A percentile compares a stretch with the other conserved stretches of the same genome.
These are phyloP conservation scores for Arthrocladium fulminans DNA, from an alignment of 2,329 filamentous ascomycete species.

Conservation along the genomic window DNA sequence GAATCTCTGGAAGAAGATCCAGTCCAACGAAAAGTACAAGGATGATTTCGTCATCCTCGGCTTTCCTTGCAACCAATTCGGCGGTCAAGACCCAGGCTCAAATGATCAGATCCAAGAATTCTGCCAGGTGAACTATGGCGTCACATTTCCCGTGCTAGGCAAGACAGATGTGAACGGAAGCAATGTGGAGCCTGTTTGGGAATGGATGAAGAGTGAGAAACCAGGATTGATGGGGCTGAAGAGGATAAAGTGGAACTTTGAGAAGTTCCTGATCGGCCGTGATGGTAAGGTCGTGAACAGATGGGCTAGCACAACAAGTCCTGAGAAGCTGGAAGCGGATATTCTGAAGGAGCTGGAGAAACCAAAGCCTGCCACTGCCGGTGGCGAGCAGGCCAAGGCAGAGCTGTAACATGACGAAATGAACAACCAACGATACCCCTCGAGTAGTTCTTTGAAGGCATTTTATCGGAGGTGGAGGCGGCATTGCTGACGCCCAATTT, in stretches of 20 bases:
- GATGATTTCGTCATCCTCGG: slow-evolving; percentile 80
- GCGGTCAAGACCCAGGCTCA: slow-evolving; percentile 74
- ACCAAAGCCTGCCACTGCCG: slow-evolving; percentile 35
- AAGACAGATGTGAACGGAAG: slow-evolving; percentile 94
- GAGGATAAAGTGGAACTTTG: slow-evolving; percentile 97
- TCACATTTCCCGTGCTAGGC: slow-evolving; percentile 79
- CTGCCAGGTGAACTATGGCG: slow-evolving; percentile 91
- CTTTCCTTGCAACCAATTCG: slow-evolving; percentile 99
- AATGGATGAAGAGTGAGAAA: slow-evolving; percentile 63
- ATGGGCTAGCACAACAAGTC: slow-evolving; percentile 84
- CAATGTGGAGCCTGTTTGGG: slow-evolving; percentile 66
- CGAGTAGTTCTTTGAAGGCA: too few relatives aligned
- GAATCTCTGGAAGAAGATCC: slow-evolving; percentile 71
- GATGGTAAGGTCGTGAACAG: slow-evolving; percentile 78
- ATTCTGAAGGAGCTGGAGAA: slow-evolving; percentile 67
- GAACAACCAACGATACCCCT: neutral
- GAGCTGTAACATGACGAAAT: slow-evolving; percentile 7
- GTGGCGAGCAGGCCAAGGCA: too few relatives aligned
- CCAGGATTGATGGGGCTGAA: slow-evolving; percentile 80
- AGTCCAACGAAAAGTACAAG: slow-evolving; percentile 51
- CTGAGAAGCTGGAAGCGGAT: slow-evolving; percentile 64
- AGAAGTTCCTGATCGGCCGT: slow-evolving; percentile 85
- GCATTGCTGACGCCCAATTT: too few relatives aligned
- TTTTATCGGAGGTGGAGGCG: too few relatives aligned
- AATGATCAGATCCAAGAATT: slow-evolving; percentile 73